A percentile compares a stretch with the other conserved stretches of the same genome.
Conservation (phyloP, 352 stramenopile species). For the Elongisporangium senticosum region DNA sequence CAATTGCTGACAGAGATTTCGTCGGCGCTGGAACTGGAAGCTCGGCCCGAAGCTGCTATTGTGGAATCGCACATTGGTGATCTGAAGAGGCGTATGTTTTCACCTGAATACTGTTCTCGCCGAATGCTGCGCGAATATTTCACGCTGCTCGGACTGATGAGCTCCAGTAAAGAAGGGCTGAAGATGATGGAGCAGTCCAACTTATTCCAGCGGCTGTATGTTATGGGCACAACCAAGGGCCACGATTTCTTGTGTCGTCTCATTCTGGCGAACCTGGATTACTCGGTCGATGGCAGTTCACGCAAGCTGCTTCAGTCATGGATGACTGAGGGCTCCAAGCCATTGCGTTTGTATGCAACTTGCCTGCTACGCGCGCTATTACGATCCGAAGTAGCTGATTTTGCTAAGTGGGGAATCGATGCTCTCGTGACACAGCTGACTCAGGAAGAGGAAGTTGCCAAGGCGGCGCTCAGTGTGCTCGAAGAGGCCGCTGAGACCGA, state of each 20-base stretch:
- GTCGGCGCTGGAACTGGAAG: conserved; percentile 76
- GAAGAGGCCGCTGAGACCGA: conserved; percentile 83
- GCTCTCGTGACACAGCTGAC: conserved; percentile 79
- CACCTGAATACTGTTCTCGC: conserved; percentile 75
- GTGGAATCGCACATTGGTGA: conserved; percentile 85
- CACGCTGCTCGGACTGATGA: conserved; percentile 84
- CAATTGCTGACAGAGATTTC: conserved; percentile 85
- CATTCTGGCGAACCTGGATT: conserved; percentile 86
- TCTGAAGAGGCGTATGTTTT: conserved; percentile 87
- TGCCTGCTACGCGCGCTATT: conserved; percentile 77
- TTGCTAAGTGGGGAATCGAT: conserved; percentile 86
- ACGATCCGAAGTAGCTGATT: conserved; percentile 81
- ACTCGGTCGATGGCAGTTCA: conserved; percentile 83
- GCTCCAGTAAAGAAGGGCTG: conserved; percentile 82
- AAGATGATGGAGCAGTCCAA: conserved; percentile 91
- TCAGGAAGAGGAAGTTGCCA: conserved; percentile 81
- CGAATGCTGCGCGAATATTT: conserved; percentile 90
- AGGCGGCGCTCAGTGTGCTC: conserved; percentile 80
- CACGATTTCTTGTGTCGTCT: conserved; percentile 87
- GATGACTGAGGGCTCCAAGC: conserved; percentile 84
- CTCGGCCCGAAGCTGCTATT: conserved; percentile 79
- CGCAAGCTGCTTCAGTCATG: conserved; percentile 84
- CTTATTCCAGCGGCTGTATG: conserved; percentile 82
- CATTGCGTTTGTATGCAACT: conserved; percentile 78
- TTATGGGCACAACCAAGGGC: conserved; percentile 83